Conservation (phyloP, 2,329 filamentous ascomycete genomes). For the Beauveria asiatica region DNA sequence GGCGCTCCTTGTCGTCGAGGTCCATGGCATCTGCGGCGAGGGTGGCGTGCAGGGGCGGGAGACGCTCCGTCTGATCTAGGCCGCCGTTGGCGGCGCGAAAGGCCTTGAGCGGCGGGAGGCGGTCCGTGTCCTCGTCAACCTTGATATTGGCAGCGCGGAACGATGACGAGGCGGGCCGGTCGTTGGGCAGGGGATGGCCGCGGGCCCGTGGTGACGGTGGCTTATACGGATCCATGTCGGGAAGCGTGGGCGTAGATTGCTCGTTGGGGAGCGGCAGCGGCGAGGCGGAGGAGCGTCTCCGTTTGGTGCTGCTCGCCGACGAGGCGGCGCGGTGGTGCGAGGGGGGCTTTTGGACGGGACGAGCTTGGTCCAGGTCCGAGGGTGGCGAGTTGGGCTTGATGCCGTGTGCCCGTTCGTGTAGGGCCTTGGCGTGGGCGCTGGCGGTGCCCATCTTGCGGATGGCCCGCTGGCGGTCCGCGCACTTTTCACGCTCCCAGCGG, state of each 20-base stretch:
- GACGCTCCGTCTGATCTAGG: background rate
- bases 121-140: background rate
- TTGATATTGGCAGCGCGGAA: constrained; percentile 5
- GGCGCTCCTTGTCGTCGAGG: constrained; percentile 6
- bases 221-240: constrained; percentile 2
- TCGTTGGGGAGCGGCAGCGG: constrained; percentile 1
- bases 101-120: constrained; percentile 7
- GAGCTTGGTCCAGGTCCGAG: background rate
- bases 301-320: background rate
- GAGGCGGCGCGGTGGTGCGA: constrained; percentile 4
- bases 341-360: background rate
- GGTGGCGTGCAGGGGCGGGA: constrained; percentile 5
- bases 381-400: constrained; percentile 1
- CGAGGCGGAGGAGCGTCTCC: constrained; percentile 4
- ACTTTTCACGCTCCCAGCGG: constrained; percentile 10
- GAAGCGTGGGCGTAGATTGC: background rate
- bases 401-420: constrained; percentile 5
- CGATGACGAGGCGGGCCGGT: background rate
- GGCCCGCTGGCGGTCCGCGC: constrained; percentile 7
- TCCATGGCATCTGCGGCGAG: constrained; percentile 6
- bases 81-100: background rate
- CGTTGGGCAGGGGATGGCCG: constrained; percentile 3
- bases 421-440: constrained; percentile 4
- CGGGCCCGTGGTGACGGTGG: background rate
- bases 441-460: constrained; percentile 6